phyloP scores from a whole-genome alignment of 2,329 filamentous ascomycete genomes.

The Fusarium foetens region DNA sequence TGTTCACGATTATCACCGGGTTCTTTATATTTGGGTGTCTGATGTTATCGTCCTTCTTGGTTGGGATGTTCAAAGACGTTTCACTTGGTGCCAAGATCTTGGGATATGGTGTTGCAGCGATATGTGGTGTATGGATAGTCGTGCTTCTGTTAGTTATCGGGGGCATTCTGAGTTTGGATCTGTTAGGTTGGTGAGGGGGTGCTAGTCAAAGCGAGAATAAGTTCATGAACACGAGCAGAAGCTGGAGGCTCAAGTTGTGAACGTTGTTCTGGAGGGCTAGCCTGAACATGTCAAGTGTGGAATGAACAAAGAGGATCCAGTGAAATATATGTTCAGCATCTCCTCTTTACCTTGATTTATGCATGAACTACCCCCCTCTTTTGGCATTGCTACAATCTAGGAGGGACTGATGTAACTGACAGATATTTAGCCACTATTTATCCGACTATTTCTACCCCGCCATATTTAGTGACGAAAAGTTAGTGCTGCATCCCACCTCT shows the following conservation, averaged over 20 bases:
- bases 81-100: fast-evolving
- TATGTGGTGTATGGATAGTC: neutral
- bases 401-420: neutral
- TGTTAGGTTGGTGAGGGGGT: too few species aligned
- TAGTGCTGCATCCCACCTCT: neutral
- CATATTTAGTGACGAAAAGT: fast-evolving
- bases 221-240: neutral
- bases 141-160: too few species aligned
- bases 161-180: too few species aligned
- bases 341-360: neutral
- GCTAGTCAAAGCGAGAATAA: neutral
- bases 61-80: neutral
- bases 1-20: fast-evolving
- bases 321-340: fast-evolving
- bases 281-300: fast-evolving
- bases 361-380: neutral
- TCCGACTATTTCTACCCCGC: neutral
- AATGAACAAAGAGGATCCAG: neutral
- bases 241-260: fast-evolving
- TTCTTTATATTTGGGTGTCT: neutral
- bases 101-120: neutral
- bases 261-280: fast-evolving
- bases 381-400: neutral
- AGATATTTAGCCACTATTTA: neutral
- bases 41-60: fast-evolving